Evolutionary conservation across 106 monocot genomes (phyloP).

Genomic region (Acorus gramineus): DNA sequence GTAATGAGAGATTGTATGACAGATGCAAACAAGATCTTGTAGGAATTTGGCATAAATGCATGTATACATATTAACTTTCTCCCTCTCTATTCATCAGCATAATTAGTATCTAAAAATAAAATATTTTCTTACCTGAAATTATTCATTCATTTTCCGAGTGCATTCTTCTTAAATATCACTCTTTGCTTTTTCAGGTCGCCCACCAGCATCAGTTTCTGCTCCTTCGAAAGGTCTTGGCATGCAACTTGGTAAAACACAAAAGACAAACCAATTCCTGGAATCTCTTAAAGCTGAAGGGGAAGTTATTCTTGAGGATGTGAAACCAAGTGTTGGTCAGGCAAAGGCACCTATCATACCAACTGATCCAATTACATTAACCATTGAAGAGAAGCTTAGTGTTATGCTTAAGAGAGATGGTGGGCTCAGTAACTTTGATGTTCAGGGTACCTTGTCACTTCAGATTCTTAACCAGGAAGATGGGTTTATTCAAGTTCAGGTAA

Average conservation of each 20-base stretch:
- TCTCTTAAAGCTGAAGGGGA: conserved; percentile 97
- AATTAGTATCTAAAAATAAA: too few relatives aligned
- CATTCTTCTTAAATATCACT: not conserved
- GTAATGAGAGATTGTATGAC: too few relatives aligned
- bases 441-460: conserved; percentile 88
- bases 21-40: too few relatives aligned
- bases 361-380: conserved; percentile 82
- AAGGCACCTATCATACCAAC: conserved; percentile 49
- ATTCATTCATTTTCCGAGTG: not conserved
- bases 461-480: conserved; percentile 94
- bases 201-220: conserved; percentile 60
- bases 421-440: conserved; percentile 78
- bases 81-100: too few relatives aligned
- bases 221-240: conserved; percentile 86
- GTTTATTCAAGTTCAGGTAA: conserved; percentile 84
- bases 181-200: conserved; percentile 38
- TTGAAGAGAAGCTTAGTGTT: conserved; percentile 88
- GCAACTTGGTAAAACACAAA: conserved; percentile 88
- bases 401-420: conserved; percentile 80
- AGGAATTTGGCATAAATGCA: too few relatives aligned
- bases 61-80: too few relatives aligned
- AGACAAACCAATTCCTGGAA: conserved; percentile 77
- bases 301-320: conserved; percentile 88
- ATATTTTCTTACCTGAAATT: too few relatives aligned
- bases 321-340: conserved; percentile 36